Conservation (phyloP, 2,329 filamentous ascomycete species). For the Trichoderma pleuroti region DNA sequence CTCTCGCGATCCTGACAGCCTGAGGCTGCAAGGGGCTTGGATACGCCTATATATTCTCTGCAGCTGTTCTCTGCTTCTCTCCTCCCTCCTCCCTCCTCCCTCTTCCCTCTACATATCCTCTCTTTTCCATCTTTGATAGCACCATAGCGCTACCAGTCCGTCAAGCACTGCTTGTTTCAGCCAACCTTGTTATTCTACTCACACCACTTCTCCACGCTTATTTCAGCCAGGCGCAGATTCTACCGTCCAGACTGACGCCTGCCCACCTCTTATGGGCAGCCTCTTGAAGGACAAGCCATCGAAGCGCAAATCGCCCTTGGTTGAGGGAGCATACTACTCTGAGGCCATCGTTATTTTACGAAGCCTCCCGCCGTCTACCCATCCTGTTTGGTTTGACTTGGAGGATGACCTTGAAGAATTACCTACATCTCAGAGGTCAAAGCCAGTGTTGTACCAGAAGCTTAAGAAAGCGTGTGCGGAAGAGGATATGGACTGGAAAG, state of each 20-base stretch:
- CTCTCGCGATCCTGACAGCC: neutral
- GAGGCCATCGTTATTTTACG: neutral
- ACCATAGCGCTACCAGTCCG: too few species aligned
- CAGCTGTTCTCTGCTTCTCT: neutral
- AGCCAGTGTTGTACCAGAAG: neutral
- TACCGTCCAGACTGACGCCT: too few species aligned
- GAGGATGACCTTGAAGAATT: neutral
- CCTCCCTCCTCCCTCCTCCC: too few species aligned
- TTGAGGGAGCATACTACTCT: neutral
- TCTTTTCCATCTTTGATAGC: too few species aligned
- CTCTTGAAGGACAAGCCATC: neutral
- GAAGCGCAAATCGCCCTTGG: neutral
- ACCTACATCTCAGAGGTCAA: neutral
- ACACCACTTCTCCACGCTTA: neutral
- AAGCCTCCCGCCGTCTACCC: neutral
- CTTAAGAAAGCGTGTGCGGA: neutral
- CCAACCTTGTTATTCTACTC: neutral
- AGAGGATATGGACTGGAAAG: neutral
- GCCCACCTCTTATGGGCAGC: neutral
- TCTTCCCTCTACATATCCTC: neutral
- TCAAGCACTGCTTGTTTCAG: neutral
- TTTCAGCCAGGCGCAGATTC: neutral
- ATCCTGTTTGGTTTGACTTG: neutral
- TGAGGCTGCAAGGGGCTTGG: neutral
- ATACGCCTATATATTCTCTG: neutral